Evolutionary conservation across 306 rosid species (phyloP).

Genomic region (Cucumis sativus): DNA sequence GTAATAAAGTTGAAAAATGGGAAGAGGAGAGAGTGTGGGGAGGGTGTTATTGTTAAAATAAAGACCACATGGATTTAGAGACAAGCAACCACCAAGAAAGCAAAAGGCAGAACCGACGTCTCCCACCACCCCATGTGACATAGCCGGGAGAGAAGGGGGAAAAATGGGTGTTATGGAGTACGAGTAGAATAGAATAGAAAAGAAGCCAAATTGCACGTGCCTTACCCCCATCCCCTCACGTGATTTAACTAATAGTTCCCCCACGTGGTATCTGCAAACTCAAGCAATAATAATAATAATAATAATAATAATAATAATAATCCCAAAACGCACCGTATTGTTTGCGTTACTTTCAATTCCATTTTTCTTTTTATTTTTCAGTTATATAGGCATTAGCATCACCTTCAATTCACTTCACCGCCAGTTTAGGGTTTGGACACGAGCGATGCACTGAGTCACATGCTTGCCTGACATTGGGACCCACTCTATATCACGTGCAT

Average conservation of each 20-base stretch:
- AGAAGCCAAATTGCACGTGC: background rate
- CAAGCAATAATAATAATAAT: background rate
- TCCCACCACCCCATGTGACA: constrained; percentile 35
- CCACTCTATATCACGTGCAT: constrained; percentile 38
- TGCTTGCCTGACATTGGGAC: constrained; percentile 44
- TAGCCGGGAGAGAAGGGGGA: background rate
- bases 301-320: background rate
- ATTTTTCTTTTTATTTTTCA: no score
- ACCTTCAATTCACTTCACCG: constrained; percentile 22
- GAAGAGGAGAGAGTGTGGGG: background rate
- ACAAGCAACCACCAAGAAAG: constrained; percentile 12
- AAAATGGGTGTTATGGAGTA: background rate
- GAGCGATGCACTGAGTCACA: constrained; percentile 39
- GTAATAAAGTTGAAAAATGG: background rate
- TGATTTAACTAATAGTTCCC: background rate
- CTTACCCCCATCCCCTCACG: background rate
- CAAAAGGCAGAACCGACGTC: constrained; percentile 7
- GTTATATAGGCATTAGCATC: no score
- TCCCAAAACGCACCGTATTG: background rate
- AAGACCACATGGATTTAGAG: constrained; percentile 9
- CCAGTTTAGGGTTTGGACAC: constrained; percentile 41
- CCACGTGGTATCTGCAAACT: constrained; percentile 8
- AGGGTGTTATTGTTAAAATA: background rate
- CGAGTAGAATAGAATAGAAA: no score
- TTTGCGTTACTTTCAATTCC: no score